phyloP scores from a whole-genome alignment of 768 basidiomycete species.

The Mycena belliarum region DNA sequence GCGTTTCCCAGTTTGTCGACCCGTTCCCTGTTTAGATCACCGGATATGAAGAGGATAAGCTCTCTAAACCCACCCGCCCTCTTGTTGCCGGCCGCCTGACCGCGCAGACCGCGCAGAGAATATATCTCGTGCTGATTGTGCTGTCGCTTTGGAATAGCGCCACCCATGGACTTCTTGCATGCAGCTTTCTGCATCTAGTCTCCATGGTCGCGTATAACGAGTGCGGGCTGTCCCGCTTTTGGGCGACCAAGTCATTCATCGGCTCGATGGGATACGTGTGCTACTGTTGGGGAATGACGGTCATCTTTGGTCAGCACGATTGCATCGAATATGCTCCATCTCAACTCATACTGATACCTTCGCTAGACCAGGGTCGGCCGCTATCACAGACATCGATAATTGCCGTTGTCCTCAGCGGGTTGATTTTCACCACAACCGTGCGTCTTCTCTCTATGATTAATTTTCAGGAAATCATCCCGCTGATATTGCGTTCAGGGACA shows the following conservation, averaged over 20 bases:
- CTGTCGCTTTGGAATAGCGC: slow-evolving; percentile 10
- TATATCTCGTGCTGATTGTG: slow-evolving; percentile 5
- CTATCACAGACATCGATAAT: slow-evolving; percentile 7
- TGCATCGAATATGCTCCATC: background rate
- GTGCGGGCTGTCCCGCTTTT: background rate
- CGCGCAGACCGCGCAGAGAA: slow-evolving; percentile 4
- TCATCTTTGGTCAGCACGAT: slow-evolving; percentile 12
- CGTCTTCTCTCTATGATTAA: slow-evolving; percentile 21
- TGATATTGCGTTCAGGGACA: slow-evolving; percentile 8
- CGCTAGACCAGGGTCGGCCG: slow-evolving; percentile 6
- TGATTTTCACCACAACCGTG: slow-evolving; percentile 36
- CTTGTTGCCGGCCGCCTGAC: slow-evolving; percentile 15
- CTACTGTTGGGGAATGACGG: slow-evolving; percentile 22
- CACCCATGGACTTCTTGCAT: background rate
- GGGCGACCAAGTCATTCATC: slow-evolving; percentile 13
- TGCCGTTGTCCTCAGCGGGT: slow-evolving; percentile 30
- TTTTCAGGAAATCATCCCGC: background rate
- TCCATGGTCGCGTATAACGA: slow-evolving; percentile 15
- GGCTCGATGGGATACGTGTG: slow-evolving; percentile 17
- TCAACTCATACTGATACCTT: background rate
- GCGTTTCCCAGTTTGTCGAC: background rate
- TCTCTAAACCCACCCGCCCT: slow-evolving; percentile 8
- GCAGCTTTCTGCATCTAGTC: slow-evolving; percentile 14
- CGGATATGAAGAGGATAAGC: background rate
- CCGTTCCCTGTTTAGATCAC: background rate